These are phyloP conservation scores for Trichocladium antarcticum DNA, from an alignment of 495 filamentous ascomycete genomes.

Conservation along the genomic window DNA sequence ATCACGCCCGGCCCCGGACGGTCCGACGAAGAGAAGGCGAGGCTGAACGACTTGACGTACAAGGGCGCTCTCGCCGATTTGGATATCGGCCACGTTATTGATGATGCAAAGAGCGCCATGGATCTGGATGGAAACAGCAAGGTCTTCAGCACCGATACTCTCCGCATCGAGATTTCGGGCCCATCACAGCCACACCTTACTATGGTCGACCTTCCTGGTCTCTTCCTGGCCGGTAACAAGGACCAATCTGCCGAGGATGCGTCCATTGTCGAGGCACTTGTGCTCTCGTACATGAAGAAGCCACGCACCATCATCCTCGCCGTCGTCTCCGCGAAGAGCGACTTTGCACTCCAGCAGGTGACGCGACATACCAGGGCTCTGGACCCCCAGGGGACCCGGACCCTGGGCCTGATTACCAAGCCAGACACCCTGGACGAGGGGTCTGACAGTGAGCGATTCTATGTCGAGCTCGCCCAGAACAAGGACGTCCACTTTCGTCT, in stretches of 20 bases:
- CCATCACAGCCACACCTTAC: too few relatives aligned
- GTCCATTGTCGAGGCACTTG: conserved; percentile 41
- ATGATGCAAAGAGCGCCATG: too few relatives aligned
- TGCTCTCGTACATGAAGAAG: conserved; percentile 47
- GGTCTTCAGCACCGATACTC: too few relatives aligned
- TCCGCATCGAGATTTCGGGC: too few relatives aligned
- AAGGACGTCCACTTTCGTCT: conserved; percentile 15
- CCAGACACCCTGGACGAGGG: conserved; percentile 16
- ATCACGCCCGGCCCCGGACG: neutral
- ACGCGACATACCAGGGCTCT: conserved; percentile 28
- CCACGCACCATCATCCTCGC: conserved; percentile 47
- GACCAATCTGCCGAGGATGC: conserved; percentile 36
- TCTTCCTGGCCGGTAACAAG: conserved; percentile 41
- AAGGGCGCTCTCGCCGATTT: too few relatives aligned
- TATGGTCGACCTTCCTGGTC: conserved; percentile 40
- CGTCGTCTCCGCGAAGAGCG: conserved; percentile 44
- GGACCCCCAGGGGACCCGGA: conserved; percentile 40
- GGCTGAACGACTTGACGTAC: too few relatives aligned
- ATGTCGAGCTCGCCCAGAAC: conserved; percentile 13
- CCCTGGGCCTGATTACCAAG: conserved; percentile 44
- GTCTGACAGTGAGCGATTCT: conserved; percentile 8
- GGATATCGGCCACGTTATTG: too few relatives aligned
- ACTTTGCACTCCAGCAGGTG: conserved; percentile 41
- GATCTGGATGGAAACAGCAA: too few relatives aligned
- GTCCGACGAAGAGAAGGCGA: too few relatives aligned